Base-by-base conservation (phyloP, 2,329 filamentous ascomycete genomes). In the Apiospora koreana region DNA sequence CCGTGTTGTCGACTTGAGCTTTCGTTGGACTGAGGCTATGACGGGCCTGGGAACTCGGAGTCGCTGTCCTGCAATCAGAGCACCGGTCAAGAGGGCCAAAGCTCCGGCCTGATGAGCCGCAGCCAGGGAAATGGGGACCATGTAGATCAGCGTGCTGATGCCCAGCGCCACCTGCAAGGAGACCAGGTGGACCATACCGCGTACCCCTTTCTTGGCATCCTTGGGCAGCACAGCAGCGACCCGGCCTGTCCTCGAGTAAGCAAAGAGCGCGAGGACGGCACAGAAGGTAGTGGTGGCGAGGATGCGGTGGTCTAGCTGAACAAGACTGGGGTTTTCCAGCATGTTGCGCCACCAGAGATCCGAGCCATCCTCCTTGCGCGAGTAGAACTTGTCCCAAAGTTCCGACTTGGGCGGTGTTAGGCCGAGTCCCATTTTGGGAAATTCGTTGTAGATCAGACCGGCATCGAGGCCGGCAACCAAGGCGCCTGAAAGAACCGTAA, bases 271-370 rank as follows among this genome's bases (percentile, higher is more conserved):
- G 74, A 97, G 84, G 72, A 98, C 89, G 72, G 92, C 88, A 68
- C 89, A 92, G 81, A 97, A 97, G 0, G 95, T 97, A 21, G 94
- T 94, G 65, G 92, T 94, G 71, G 96, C 97, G 45, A 98, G 87
- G 75, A 97, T 93, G 62, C 97, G 92, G 85, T 99, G 96, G 82
- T 99, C 94, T 62, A 99, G 89, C 83, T 99, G 97, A 2, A 98
- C 97, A 35, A 97, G 89, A 21, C 93, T 95, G 3, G 96, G 97
- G 83, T 99, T 99, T 85, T 98, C 96, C 43, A 98, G 91, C 87
- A 97, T 93, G 83, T 99, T 99, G 78, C 96, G 91, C 96, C 96
- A 99, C 90, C 93, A 94, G 23, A 98, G 85, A 78, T 99, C 97
- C 16, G 91, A 91, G 54, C 88, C 85, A 79, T 97, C 94, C 50